Base-by-base conservation (phyloP, 2,329 filamentous ascomycete species). In the Fusarium miscanthi region DNA sequence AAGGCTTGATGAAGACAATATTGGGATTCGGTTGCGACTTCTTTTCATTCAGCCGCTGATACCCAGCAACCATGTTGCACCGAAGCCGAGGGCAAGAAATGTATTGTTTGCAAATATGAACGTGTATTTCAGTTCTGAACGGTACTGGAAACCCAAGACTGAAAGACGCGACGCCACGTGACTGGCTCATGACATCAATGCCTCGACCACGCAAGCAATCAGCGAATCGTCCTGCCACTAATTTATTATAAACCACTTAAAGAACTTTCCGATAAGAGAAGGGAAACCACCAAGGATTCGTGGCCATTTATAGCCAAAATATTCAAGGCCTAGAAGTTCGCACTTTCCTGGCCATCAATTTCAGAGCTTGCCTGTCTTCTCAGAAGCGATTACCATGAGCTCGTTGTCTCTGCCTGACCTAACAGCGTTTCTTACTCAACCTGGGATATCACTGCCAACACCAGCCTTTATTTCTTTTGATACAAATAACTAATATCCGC, bases 1-100 rank as follows among this genome's bases (percentile, higher is more conserved):
- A 85, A 3, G 94, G 91, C 77, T 94, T 94, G 83, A 97, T 95
- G 84, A 97, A 97, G 79, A 93, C 89, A 74, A 97, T 93, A 67
- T 90, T 88, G 27, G 89, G 85, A 76, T 96, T 97, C 12, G 94
- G 93, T 65, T 93, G 91, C 59, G 91, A 89, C 49, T 86, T 88
- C 77, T 88, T 92, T 74, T 90, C 91, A 78, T 97, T 97, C 56
- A 97, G 85, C 70, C 94, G 89, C 82, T 94, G 89, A 78, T 94
- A 93, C 59, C 93, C 93, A 63, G 94, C 83, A 54, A 93, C 92
- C 93, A 96, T 96, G 9, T 46, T 67, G 48, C 25, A 25, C 31
- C 27, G 8, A 14, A 25, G 21, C 25, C 16, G 12, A 7, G 8
- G 25, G 6, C 17, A 19, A 10, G 8, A 6, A 27, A 7, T 30